phyloP scores from a whole-genome alignment of 176 grass and related monocot genomes.

The Oryza punctata region DNA sequence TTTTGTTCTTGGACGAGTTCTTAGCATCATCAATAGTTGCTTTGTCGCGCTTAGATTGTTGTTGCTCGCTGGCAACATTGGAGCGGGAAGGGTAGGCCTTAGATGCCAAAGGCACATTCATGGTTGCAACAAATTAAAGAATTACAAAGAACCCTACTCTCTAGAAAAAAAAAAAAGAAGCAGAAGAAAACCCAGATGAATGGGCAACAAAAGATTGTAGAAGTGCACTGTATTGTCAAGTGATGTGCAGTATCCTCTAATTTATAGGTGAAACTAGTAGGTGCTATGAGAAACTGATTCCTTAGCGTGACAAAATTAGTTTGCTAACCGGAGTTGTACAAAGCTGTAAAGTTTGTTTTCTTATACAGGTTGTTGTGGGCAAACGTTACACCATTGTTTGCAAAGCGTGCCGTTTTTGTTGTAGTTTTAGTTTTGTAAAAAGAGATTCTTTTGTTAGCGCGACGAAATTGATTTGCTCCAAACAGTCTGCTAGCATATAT shows the following conservation, averaged over 20 bases:
- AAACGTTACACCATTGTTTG: neutral
- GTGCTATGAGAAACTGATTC: neutral
- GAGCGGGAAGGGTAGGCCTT: constrained; percentile 28
- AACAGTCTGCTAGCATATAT: neutral
- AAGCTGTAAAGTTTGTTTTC: constrained; percentile 20
- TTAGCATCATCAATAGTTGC: neutral
- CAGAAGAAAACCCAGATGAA: neutral
- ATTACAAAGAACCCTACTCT: neutral
- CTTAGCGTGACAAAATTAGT: neutral
- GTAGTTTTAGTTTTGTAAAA: neutral
- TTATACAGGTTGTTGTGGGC: neutral
- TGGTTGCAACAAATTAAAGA: neutral
- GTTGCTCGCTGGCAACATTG: neutral
- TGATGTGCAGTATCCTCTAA: neutral
- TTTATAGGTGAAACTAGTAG: neutral
- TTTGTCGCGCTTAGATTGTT: constrained; percentile 9
- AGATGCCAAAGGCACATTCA: constrained; percentile 51
- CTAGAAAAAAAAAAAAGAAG: neutral
- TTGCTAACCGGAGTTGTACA: neutral
- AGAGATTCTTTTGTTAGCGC: neutral
- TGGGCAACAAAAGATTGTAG: neutral
- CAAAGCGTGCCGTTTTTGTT: neutral
- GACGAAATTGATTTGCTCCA: neutral
- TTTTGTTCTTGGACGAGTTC: neutral
- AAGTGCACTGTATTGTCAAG: neutral